These are phyloP conservation scores for Tilletia setariae DNA, from an alignment of 1,284 basidiomycete genomes.

Conservation along the genomic window DNA sequence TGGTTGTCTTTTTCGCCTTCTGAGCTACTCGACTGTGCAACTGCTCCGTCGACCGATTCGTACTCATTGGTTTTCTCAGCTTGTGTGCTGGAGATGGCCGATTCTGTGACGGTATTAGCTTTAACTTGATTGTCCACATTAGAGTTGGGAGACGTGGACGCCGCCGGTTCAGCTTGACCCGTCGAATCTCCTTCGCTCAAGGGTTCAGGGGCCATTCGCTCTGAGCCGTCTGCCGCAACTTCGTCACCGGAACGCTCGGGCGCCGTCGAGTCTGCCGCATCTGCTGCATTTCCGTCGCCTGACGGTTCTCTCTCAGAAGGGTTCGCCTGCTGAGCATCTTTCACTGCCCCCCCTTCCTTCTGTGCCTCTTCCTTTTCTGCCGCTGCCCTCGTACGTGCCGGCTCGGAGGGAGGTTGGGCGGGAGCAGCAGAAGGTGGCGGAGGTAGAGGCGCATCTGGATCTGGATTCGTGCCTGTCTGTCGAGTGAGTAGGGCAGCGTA, in stretches of 20 bases:
- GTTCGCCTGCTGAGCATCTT: too few species aligned
- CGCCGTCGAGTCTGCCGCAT: too few species aligned
- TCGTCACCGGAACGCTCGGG: too few species aligned
- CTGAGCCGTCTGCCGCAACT: too few species aligned
- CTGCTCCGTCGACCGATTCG: too few species aligned
- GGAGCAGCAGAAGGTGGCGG: constrained; percentile 8
- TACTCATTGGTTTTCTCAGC: background rate
- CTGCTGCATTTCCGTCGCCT: too few species aligned
- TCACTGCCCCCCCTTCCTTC: background rate
- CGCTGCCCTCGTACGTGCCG: background rate
- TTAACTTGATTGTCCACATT: background rate
- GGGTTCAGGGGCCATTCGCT: background rate
- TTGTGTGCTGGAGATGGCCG: background rate
- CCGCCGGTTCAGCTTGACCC: background rate
- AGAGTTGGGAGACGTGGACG: background rate
- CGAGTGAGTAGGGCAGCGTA: constrained; percentile 38
- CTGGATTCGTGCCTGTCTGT: constrained; percentile 31
- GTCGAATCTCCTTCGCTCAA: background rate
- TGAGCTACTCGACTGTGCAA: too few species aligned
- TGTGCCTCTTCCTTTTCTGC: background rate
- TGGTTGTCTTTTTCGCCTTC: too few species aligned
- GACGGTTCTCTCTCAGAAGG: too few species aligned
- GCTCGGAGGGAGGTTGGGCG: background rate
- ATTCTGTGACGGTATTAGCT: background rate
- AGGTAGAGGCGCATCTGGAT: constrained; percentile 4